Evolutionary conservation across 768 basidiomycete species (phyloP), one percentile per base, ranked within the genome.

Genomic region (Mycena indigotica): DNA sequence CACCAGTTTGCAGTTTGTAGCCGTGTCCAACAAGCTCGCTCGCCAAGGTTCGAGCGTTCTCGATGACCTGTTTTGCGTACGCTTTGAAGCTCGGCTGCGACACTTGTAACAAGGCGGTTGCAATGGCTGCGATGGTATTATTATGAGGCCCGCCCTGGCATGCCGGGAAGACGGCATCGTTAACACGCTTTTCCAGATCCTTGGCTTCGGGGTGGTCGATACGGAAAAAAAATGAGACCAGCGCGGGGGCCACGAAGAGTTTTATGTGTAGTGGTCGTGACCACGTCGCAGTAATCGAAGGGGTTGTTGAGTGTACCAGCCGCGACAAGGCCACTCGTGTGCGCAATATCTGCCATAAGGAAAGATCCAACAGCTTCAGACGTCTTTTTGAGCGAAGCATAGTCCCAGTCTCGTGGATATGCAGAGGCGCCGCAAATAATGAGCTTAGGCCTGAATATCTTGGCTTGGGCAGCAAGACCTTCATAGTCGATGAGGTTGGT

Each of bases 101-200:
- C 46, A 88, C 97, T 73, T 98, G 97, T 65, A 87, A 85, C 58
- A 99, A 87, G 19, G 97, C 81, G 13, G 95, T 95, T 50, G 97
- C 97, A 61, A 99, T 81, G 66, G 86, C 94, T 39, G 96, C 96
- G 59, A 99, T 98, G 63, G 96, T 93, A 78, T 99, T 95, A 80
- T 98, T 98, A 81, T 98, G 97, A 41, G 96, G 97, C 49, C 96
- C 97, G 75, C 97, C 97, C 77, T 98, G 97, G 84, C 97, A 98
- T 30, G 97, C 96, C 56, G 97, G 97, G 87, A 99, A 99, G 62
- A 99, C 96, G 50, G 97, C 95, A 39, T 96, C 92, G 72, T 98
- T 98, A 67, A 99, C 87, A 56, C 95, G 90, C 75, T 93, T 93
- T 83, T 98, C 97, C 44, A 99, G 84, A 65, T 98, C 96, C 66